Percentiles rank a stretch among this genome's conserved stretches.
phyloP scores from a whole-genome alignment of 441 rosid genomes.

The Brassica balearica region DNA sequence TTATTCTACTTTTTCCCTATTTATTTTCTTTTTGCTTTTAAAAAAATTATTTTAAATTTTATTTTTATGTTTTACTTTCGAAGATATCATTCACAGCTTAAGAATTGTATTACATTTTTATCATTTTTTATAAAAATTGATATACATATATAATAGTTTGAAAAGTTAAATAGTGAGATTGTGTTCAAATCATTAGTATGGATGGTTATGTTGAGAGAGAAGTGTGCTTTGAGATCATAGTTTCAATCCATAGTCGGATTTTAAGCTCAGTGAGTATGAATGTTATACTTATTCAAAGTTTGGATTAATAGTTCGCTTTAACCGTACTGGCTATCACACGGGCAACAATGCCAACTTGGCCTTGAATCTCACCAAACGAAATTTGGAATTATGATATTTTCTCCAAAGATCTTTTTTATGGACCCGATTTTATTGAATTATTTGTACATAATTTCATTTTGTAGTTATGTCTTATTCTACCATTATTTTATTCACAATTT shows the following conservation, averaged over 20 bases:
- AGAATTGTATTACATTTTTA: neutral
- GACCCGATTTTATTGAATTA: conserved; percentile 31
- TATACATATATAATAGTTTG: too few relatives aligned
- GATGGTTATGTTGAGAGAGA: too few relatives aligned
- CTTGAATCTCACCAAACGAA: conserved; percentile 22
- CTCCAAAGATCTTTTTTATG: neutral
- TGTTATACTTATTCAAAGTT: neutral
- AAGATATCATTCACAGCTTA: neutral
- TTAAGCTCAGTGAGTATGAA: too few relatives aligned
- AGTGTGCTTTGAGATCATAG: too few relatives aligned
- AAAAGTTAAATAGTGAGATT: too few relatives aligned
- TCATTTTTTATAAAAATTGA: too few relatives aligned
- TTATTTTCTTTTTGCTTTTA: neutral
- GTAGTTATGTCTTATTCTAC: conserved; percentile 18
- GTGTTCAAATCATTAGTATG: too few relatives aligned
- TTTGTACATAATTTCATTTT: conserved; percentile 7
- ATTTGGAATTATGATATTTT: neutral
- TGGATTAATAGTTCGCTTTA: neutral
- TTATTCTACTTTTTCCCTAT: neutral
- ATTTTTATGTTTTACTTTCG: neutral
- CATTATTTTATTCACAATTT: conserved; percentile 22
- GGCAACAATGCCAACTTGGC: conserved; percentile 14
- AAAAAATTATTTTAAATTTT: neutral
- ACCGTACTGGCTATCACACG: neutral
- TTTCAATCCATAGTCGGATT: too few relatives aligned